Conservation (phyloP, 306 rosid species). For the Lathyrus tuberosus region DNA sequence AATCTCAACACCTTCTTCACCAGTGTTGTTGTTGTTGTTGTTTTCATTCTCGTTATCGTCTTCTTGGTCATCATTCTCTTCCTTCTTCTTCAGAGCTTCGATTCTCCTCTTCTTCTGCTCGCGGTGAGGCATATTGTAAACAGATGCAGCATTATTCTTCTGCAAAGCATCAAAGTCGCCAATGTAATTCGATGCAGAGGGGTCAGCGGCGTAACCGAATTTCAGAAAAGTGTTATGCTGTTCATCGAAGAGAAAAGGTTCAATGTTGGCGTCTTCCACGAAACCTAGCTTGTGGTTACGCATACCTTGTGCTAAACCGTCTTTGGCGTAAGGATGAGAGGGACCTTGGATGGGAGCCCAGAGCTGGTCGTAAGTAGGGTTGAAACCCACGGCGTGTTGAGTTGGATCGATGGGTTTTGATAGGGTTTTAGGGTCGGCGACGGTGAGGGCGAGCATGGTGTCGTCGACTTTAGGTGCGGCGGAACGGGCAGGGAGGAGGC, state of each 20-base stretch:
- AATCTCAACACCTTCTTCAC: conserved; percentile 44
- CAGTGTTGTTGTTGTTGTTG: not conserved
- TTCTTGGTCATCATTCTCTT: conserved; percentile 11
- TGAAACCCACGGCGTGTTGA: conserved; percentile 69
- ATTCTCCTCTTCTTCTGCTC: conserved; percentile 76
- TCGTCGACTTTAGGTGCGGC: conserved; percentile 88
- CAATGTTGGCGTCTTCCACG: conserved; percentile 85
- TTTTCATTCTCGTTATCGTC: not conserved
- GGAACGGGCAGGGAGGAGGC: conserved; percentile 68
- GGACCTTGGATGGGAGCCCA: conserved; percentile 95
- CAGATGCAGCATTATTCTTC: conserved; percentile 69
- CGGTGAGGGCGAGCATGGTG: conserved; percentile 84
- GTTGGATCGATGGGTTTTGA: conserved; percentile 78
- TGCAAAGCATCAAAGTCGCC: conserved; percentile 72
- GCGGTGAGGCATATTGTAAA: conserved; percentile 75
- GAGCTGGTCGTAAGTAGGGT: conserved; percentile 90
- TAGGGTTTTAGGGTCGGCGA: conserved; percentile 42
- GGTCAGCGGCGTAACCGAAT: conserved; percentile 90
- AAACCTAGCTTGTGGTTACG: conserved; percentile 97
- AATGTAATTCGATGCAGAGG: conserved; percentile 78
- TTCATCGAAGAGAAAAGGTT: conserved; percentile 85
- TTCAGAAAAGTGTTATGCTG: conserved; percentile 92
- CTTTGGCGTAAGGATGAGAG: conserved; percentile 90
- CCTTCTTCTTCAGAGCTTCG: conserved; percentile 50
- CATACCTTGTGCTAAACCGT: conserved; percentile 90